phyloP scores from a whole-genome alignment of 495 filamentous ascomycete genomes.

The Patellaria atrata region DNA sequence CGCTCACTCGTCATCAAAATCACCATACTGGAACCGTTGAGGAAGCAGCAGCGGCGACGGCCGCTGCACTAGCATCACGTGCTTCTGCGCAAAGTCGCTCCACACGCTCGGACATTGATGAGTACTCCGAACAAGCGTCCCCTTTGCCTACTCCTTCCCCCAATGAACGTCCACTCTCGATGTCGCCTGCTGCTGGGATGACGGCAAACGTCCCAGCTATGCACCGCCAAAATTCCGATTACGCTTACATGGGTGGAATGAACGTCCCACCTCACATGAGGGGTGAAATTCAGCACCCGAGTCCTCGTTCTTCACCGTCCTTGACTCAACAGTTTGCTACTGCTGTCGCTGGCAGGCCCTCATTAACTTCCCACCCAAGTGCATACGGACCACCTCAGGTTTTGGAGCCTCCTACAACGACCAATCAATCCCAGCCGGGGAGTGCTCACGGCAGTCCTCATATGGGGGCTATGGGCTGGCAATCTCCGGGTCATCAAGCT shows the following conservation, averaged over 20 bases:
- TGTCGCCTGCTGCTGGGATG: slow-evolving; percentile 67
- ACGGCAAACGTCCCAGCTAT: slow-evolving; percentile 48
- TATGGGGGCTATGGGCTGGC: slow-evolving; percentile 27
- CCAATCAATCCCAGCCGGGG: slow-evolving; percentile 23
- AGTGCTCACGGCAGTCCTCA: slow-evolving; percentile 29
- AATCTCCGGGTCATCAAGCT: slow-evolving; percentile 26
- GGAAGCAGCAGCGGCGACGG: slow-evolving; percentile 79
- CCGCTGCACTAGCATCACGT: slow-evolving; percentile 58
- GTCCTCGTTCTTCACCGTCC: slow-evolving; percentile 53
- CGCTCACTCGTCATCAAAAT: slow-evolving; percentile 88
- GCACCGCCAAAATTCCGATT: slow-evolving; percentile 49
- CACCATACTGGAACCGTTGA: slow-evolving; percentile 92
- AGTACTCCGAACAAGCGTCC: slow-evolving; percentile 69
- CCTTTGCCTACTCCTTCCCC: slow-evolving; percentile 78
- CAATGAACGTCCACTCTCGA: slow-evolving; percentile 54
- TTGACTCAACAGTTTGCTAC: slow-evolving; percentile 46
- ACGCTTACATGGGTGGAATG: slow-evolving; percentile 48
- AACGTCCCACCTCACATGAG: slow-evolving; percentile 74
- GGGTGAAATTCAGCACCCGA: slow-evolving; percentile 58
- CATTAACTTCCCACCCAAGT: slow-evolving; percentile 66
- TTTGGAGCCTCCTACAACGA: slow-evolving; percentile 58
- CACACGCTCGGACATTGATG: slow-evolving; percentile 58
- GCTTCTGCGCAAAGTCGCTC: slow-evolving; percentile 38
- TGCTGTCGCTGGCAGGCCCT: slow-evolving; percentile 40
- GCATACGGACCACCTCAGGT: slow-evolving; percentile 71